Conservation (phyloP, 73 alveolate species). For the Tetrahymena thermophila region DNA sequence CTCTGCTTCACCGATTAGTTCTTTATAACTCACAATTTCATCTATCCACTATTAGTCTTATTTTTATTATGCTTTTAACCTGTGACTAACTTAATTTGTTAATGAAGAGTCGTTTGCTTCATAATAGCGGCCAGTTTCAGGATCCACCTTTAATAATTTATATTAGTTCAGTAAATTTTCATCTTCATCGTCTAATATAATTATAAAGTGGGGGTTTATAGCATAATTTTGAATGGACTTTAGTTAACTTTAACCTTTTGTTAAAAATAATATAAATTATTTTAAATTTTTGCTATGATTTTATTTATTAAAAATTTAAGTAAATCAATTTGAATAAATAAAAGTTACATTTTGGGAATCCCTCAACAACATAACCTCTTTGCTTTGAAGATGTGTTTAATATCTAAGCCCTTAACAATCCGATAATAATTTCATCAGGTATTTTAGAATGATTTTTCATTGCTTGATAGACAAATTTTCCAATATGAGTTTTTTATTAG, state of each 20-base stretch:
- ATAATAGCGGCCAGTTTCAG: conserved; percentile 17
- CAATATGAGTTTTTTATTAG: conserved; percentile 17
- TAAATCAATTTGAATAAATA: not conserved
- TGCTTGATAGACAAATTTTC: conserved; percentile 3
- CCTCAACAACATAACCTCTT: conserved; percentile 40
- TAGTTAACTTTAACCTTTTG: not conserved
- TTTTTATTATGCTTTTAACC: conserved; percentile 8
- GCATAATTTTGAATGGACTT: not conserved
- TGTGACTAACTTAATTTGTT: conserved; percentile 1
- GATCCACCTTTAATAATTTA: conserved; percentile 25
- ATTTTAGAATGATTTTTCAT: not conserved
- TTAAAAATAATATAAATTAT: not conserved
- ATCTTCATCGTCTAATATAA: conserved; percentile 26
- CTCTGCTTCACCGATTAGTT: conserved; percentile 3
- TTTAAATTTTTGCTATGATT: too few species aligned
- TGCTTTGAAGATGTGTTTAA: conserved; percentile 17
- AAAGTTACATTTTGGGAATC: conserved; percentile 27
- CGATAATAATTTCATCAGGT: conserved; percentile 26
- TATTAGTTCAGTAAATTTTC: conserved; percentile 21
- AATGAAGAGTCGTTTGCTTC: conserved; percentile 12
- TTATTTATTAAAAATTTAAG: too few species aligned
- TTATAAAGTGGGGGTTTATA: conserved; percentile 6
- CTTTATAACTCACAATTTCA: not conserved
- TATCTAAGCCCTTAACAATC: conserved; percentile 14
- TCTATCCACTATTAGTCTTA: not conserved